These are phyloP conservation scores for Sedum album DNA, from an alignment of 164 flowering plant species.

Conservation along the genomic window DNA sequence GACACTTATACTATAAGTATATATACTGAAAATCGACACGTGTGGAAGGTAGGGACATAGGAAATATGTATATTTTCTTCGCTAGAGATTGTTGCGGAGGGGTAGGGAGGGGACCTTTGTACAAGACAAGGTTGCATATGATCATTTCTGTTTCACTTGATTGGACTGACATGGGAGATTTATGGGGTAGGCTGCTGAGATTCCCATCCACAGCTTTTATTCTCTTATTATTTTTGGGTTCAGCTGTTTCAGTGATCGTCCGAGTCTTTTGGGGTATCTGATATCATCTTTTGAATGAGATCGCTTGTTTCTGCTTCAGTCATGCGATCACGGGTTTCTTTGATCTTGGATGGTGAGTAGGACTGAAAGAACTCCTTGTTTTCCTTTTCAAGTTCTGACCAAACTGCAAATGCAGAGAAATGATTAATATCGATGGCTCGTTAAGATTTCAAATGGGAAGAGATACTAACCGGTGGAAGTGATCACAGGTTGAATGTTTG, in stretches of 20 bases:
- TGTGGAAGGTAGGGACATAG: background rate
- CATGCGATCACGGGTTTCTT: constrained; percentile 27
- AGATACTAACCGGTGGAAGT: no score
- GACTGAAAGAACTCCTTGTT: constrained; percentile 80
- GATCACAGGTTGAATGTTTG: constrained; percentile 70
- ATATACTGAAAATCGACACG: background rate
- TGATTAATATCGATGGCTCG: background rate
- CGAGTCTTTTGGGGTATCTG: constrained; percentile 30
- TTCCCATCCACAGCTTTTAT: no score
- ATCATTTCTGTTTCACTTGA: background rate
- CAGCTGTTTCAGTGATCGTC: constrained; percentile 15
- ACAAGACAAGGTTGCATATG: background rate
- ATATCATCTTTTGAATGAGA: no score
- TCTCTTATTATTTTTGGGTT: no score
- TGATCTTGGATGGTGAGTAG: constrained; percentile 26
- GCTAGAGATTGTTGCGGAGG: background rate
- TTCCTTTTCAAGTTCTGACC: constrained; percentile 90
- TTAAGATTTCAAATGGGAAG: constrained; percentile 52
- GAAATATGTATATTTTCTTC: background rate
- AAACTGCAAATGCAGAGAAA: constrained; percentile 33
- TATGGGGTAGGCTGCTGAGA: no score
- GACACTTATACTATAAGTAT: background rate
- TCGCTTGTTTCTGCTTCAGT: constrained; percentile 43
- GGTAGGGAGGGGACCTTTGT: background rate
- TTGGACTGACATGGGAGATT: background rate